Evolutionary conservation across 2,329 filamentous ascomycete genomes (phyloP).

Genomic region (Ramichloridium luteum): DNA sequence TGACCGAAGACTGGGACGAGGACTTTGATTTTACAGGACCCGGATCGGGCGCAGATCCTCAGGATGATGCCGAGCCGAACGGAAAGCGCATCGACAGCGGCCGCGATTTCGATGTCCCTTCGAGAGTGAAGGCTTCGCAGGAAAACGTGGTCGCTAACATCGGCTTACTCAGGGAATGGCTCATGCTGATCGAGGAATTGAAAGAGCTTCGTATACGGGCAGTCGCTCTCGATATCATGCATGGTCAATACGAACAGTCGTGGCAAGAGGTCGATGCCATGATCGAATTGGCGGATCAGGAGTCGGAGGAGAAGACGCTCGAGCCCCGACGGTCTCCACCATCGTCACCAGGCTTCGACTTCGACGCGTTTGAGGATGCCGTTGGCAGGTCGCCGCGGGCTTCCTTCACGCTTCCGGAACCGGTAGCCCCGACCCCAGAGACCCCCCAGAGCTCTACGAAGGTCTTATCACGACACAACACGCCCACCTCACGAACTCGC

Average conservation of each 20-base stretch:
- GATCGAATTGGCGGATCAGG: slow-evolving; percentile 65
- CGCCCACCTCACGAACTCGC: slow-evolving; percentile 32
- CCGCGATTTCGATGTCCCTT: slow-evolving; percentile 56
- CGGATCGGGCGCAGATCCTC: slow-evolving; percentile 11
- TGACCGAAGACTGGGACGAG: slow-evolving; percentile 80
- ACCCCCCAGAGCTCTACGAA: not conserved
- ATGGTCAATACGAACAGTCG: slow-evolving; percentile 46
- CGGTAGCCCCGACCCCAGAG: not conserved
- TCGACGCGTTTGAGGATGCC: slow-evolving; percentile 43
- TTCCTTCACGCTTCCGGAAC: not conserved
- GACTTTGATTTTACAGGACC: slow-evolving; percentile 65
- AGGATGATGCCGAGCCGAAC: slow-evolving; percentile 23
- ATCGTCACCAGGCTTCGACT: slow-evolving; percentile 46
- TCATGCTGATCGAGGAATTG: slow-evolving; percentile 67
- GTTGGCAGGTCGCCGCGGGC: not conserved
- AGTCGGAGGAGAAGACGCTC: slow-evolving; percentile 44
- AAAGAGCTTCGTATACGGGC: slow-evolving; percentile 65
- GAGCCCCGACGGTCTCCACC: slow-evolving; percentile 41
- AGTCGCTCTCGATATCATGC: slow-evolving; percentile 51
- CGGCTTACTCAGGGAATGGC: slow-evolving; percentile 70
- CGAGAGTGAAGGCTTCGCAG: slow-evolving; percentile 68
- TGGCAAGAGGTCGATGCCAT: slow-evolving; percentile 81
- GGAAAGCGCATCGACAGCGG: slow-evolving; percentile 34
- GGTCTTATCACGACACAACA: slow-evolving; percentile 8
- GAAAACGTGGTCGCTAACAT: slow-evolving; percentile 73